Evolutionary conservation across 1,284 basidiomycete genomes (phyloP).

Genomic region (Apiotrichum akiyoshidainum): DNA sequence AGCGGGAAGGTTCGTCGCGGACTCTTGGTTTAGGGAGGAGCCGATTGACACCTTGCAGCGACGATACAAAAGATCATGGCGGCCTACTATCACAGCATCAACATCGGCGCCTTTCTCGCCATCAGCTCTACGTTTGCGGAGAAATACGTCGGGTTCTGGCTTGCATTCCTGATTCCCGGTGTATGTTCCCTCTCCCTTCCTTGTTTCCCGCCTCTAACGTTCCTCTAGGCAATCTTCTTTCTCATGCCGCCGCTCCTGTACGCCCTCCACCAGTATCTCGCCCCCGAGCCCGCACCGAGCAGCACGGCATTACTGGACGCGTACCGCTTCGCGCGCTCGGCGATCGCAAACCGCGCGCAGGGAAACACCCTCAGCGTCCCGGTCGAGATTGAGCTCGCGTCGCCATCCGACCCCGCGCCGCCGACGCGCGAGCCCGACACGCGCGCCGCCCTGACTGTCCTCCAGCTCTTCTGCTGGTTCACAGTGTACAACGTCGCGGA

Average conservation of each 20-base stretch:
- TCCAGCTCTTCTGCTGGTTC: slow-evolving; percentile 25
- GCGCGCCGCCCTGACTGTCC: slow-evolving; percentile 1
- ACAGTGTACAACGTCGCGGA: slow-evolving; percentile 25
- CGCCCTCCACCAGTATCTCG: slow-evolving; percentile 14
- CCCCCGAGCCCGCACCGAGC: slow-evolving; percentile 13
- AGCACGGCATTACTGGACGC: slow-evolving; percentile 16
- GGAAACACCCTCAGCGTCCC: background rate
- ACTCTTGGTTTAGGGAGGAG: no score
- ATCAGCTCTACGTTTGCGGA: slow-evolving; percentile 31
- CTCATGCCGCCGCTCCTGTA: slow-evolving; percentile 25
- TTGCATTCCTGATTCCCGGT: slow-evolving; percentile 24
- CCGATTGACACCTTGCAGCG: slow-evolving; percentile 9
- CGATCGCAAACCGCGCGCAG: background rate
- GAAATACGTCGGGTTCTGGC: slow-evolving; percentile 29
- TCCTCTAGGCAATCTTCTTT: slow-evolving; percentile 16
- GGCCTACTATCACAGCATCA: slow-evolving; percentile 29
- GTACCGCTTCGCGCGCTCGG: background rate
- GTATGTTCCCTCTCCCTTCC: slow-evolving; percentile 4
- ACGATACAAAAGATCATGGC: slow-evolving; percentile 33
- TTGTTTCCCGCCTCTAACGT: background rate
- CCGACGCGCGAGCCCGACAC: background rate
- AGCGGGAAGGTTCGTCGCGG: slow-evolving; percentile 17
- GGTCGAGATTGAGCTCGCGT: background rate
- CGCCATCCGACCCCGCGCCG: background rate
- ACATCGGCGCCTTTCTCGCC: slow-evolving; percentile 28